These are phyloP conservation scores for Kalmanozyma brasiliensis DNA, from an alignment of 1,284 basidiomycete species.

Conservation along the genomic window DNA sequence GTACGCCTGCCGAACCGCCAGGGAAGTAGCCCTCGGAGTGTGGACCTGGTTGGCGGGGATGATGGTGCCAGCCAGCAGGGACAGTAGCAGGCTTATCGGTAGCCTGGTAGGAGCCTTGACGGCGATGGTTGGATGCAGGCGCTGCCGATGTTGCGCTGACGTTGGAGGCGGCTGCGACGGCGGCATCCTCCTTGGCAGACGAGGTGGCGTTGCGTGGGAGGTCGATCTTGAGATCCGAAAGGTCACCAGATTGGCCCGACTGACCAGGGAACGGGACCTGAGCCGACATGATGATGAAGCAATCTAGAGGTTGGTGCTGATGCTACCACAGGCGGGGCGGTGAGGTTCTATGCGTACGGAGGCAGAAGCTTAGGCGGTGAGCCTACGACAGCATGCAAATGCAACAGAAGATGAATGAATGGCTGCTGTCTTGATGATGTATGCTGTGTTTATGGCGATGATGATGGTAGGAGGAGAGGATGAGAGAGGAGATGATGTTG, in stretches of 20 bases:
- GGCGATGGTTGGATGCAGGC: constrained; percentile 12
- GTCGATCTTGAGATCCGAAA: constrained; percentile 45
- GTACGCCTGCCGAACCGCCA: constrained; percentile 16
- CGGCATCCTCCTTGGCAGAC: constrained; percentile 13
- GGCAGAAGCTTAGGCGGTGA: no score
- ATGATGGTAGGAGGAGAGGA: not conserved
- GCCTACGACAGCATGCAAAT: not conserved
- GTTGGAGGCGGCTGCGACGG: not conserved
- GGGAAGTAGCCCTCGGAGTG: constrained; percentile 55
- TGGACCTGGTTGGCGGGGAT: constrained; percentile 51
- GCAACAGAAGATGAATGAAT: not conserved
- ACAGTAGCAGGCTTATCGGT: constrained; percentile 19
- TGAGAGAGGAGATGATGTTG: no score
- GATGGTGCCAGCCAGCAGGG: constrained; percentile 42
- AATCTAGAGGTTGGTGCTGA: not conserved
- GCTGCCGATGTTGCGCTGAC: constrained; percentile 3
- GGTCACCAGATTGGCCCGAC: constrained; percentile 9
- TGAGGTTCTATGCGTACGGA: no score
- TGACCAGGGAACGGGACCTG: constrained; percentile 40
- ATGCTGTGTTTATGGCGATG: not conserved
- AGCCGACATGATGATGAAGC: constrained; percentile 24
- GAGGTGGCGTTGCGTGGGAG: constrained; percentile 22
- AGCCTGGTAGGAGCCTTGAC: constrained; percentile 31
- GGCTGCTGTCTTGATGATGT: not conserved
- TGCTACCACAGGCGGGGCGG: not conserved